Base-by-base conservation (phyloP, 768 basidiomycete genomes). In the Termitomyces eurrhizus region DNA sequence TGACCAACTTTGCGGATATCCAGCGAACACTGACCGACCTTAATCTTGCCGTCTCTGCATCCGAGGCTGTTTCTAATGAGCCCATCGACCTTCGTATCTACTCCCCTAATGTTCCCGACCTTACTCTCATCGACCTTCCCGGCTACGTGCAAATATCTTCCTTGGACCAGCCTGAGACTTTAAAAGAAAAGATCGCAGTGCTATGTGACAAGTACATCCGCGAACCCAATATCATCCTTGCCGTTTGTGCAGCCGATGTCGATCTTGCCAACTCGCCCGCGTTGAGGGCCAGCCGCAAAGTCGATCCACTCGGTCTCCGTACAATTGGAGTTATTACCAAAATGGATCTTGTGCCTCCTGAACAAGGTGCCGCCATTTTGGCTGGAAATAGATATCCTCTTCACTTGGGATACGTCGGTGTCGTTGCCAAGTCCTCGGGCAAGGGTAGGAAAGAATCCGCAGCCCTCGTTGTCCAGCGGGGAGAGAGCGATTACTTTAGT, bases 171-270 rank as follows among this genome's bases (percentile, higher is more conserved):
- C 97, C 97, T 0, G 95, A 98, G 64, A 80, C 82, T 21, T 83
- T 99, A 62, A 97, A 93, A 71, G 93, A 96, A 69, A 96, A 98
- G 74, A 96, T 99, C 62, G 79, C 90, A 0, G 67, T 71, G 9
- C 78, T 99, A 0, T 98, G 97, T 74, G 97, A 98, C 59, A 92
- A 88, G 70, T 99, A 99, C 73, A 99, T 99, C 67, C 87, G 92
- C n/a, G 94, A 98, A 71, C 96, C 97, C n/a, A 99, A 99, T 73
- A 94, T 99, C 73, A 90, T 98, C 66, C 84, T 99, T n/a, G 96
- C 97, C 5, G 93, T 99, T 18, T 99, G 97, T 70, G 92, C 97
- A 8, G 97, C 97, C 8, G 95, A 99, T 71, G 97, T 99, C 58
- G 97, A 99, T 76, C 82, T 99, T 13, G 97, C 97, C 62, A 99